A percentile compares a stretch with the other conserved stretches of the same genome.
Conservation (phyloP, 768 basidiomycete genomes). For the Erythrobasidium yunnanense region DNA sequence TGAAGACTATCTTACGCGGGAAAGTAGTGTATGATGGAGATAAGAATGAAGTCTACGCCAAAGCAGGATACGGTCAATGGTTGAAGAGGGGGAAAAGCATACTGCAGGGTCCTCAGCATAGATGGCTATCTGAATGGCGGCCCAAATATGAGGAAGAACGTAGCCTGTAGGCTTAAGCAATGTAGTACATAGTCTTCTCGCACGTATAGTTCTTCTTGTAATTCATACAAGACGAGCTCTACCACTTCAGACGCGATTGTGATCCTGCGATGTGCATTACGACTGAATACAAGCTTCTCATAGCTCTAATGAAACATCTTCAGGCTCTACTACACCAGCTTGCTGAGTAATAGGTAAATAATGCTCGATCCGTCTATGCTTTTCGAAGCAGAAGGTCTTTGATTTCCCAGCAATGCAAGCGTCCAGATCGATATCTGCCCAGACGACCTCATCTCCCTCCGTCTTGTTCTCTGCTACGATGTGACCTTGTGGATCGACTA, state of each 20-base stretch:
- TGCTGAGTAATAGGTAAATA: slow-evolving; percentile 36
- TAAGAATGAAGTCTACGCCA: slow-evolving; percentile 17
- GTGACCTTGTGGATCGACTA: slow-evolving; percentile 41
- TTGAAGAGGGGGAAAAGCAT: slow-evolving; percentile 31
- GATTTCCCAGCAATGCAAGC: slow-evolving; percentile 41
- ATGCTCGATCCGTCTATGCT: slow-evolving; percentile 39
- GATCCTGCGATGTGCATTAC: too few species aligned
- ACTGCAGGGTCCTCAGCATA: slow-evolving; percentile 24
- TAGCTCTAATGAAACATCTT: too few species aligned
- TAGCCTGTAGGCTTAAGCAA: too few species aligned
- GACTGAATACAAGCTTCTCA: too few species aligned
- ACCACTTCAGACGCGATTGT: too few species aligned
- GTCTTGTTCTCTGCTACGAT: slow-evolving; percentile 41
- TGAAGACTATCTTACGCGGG: slow-evolving; percentile 35
- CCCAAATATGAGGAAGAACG: slow-evolving; percentile 31
- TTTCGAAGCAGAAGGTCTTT: slow-evolving; percentile 40
- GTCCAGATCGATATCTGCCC: slow-evolving; percentile 39
- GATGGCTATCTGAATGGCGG: slow-evolving; percentile 31
- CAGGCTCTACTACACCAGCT: slow-evolving; percentile 38
- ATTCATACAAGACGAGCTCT: too few species aligned
- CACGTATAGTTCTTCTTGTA: too few species aligned
- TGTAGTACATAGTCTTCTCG: too few species aligned
- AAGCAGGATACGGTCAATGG: slow-evolving; percentile 24
- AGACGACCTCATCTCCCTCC: slow-evolving; percentile 39
- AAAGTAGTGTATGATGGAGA: slow-evolving; percentile 31